phyloP scores from a whole-genome alignment of 306 rosid genomes.

The Vicia faba region DNA sequence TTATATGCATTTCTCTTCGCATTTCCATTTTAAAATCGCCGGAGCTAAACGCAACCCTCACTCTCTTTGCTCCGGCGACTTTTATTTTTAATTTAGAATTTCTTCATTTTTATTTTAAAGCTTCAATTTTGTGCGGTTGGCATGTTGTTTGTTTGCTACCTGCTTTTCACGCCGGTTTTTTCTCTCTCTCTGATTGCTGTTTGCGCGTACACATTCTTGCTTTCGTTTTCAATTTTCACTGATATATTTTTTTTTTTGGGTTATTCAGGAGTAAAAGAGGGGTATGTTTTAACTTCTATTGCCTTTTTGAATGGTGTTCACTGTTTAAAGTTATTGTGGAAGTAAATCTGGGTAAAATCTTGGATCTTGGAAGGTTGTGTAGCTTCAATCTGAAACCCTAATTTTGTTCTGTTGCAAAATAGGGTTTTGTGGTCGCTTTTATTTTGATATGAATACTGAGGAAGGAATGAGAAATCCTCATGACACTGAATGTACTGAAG shows the following conservation, averaged over 20 bases:
- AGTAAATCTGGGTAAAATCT: conserved; percentile 35
- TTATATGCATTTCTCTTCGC: not conserved
- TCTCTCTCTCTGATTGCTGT: too few species aligned
- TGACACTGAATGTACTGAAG: conserved; percentile 36
- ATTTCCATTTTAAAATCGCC: too few species aligned
- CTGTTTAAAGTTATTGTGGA: not conserved
- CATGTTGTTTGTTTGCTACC: too few species aligned
- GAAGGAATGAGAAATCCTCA: conserved; percentile 49
- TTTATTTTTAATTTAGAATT: too few species aligned
- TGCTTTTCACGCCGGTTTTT: too few species aligned
- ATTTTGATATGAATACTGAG: conserved; percentile 53
- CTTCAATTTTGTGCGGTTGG: not conserved
- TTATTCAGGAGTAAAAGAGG: not conserved
- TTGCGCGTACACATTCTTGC: not conserved
- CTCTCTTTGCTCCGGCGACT: too few species aligned
- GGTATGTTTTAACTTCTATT: not conserved
- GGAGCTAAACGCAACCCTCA: not conserved
- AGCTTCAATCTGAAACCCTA: conserved; percentile 57
- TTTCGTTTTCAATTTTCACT: not conserved
- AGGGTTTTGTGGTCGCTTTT: conserved; percentile 21
- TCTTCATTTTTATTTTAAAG: too few species aligned
- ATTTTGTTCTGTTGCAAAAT: conserved; percentile 43
- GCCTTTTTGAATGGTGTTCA: not conserved
- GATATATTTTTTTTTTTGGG: not conserved
- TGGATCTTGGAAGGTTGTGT: conserved; percentile 40